Evolutionary conservation across 2,329 filamentous ascomycete species (phyloP).

Genomic region (Aspergillus aculeatinus): DNA sequence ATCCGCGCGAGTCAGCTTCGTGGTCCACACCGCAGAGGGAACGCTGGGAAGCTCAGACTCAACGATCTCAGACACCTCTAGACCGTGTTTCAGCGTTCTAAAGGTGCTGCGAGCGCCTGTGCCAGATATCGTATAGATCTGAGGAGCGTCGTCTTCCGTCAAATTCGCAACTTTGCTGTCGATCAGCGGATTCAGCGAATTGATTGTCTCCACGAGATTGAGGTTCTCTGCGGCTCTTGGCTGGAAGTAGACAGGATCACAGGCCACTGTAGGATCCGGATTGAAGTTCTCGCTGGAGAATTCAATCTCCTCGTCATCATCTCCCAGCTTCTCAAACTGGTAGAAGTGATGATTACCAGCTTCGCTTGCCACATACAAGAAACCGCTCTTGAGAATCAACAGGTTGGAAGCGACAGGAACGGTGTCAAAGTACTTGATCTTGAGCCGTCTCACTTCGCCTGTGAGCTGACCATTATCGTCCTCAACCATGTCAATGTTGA

Average conservation of each 20-base stretch:
- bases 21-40: slow-evolving; percentile 93
- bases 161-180: slow-evolving; percentile 91
- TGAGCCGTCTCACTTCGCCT: slow-evolving; percentile 76
- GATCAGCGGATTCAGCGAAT: slow-evolving; percentile 86
- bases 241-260: slow-evolving; percentile 80
- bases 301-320: slow-evolving; percentile 87
- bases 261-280: slow-evolving; percentile 68
- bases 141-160: slow-evolving; percentile 87
- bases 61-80: slow-evolving; percentile 94
- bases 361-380: slow-evolving; percentile 88
- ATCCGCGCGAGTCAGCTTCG: slow-evolving; percentile 77
- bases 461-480: slow-evolving; percentile 74
- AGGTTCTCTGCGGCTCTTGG: slow-evolving; percentile 78
- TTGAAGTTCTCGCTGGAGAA: slow-evolving; percentile 82
- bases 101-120: slow-evolving; percentile 87
- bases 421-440: slow-evolving; percentile 98
- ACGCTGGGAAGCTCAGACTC: slow-evolving; percentile 85
- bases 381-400: slow-evolving; percentile 92
- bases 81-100: slow-evolving; percentile 84
- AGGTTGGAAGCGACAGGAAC: slow-evolving; percentile 84
- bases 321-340: slow-evolving; percentile 94
- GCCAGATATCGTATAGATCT: slow-evolving; percentile 91
- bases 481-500: slow-evolving; percentile 87
- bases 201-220: slow-evolving; percentile 77
- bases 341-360: slow-evolving; percentile 93